Evolutionary conservation across 1,139 yeast species (phyloP), one percentile per base, ranked within the genome.

Genomic region (Geotrichum europaeum): DNA sequence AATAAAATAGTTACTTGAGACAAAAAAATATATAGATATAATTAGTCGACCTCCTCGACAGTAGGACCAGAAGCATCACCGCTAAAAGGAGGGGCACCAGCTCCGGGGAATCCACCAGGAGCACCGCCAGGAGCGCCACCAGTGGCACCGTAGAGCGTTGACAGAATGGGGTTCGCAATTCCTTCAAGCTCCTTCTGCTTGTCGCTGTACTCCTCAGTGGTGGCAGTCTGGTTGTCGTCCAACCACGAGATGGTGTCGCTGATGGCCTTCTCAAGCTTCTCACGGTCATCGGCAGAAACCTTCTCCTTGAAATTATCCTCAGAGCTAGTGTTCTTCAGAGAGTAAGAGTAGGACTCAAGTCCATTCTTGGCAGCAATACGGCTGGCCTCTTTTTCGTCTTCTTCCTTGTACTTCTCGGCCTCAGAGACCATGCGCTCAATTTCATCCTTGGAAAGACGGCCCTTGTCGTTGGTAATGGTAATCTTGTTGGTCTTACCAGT

Each of bases 391-490:
- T 83, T 83, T 74, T 86, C 94, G 74, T 88, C 96, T 77, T 86
- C 89, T 68, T 85, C 91, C 80, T 86, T 86, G 83, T 81, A 86
- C 79, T 85, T 86, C 79, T 86, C 92, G 67, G 91, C 91, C 80
- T 90, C 96, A 72, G 89, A 82, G 69, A 90, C 96, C 97, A 90
- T 90, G 79, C 92, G 86, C 79, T 89, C 96, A 67, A 89, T 89
- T 70, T 89, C 96, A 74, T 89, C 96, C 85, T 89, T 88, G 69
- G 96, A 85, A 74, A 90, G 85, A 84, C 97, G 89, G 76, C 96
- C 96, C 85, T 90, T 90, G 81, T 90, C 97, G 83, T 90, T 90
- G 78, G 90, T 86, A 75, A 86, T 86, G 76, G 91, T 86, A 72
- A 86, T 86, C 83, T 86, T 85, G 80, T 83, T 84, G 68, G 89